A percentile compares a stretch with the other conserved stretches of the same genome.
Evolutionary conservation across 352 stramenopile species (phyloP).

Genomic region (Globisporangium middletonii): DNA sequence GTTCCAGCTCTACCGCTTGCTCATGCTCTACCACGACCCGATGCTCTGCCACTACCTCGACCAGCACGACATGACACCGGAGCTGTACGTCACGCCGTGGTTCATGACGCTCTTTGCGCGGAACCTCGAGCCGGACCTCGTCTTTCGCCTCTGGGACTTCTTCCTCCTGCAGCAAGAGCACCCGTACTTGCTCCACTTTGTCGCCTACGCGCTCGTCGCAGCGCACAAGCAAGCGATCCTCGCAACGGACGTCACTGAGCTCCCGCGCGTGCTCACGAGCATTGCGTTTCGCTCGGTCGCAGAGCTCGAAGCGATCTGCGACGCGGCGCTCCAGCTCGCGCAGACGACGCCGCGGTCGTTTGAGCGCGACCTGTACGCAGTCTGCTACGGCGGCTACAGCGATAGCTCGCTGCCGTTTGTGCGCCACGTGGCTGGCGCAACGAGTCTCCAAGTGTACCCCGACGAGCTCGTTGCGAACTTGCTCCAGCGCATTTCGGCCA

Average conservation of each 20-base stretch:
- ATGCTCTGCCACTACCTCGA: constrained; percentile 85
- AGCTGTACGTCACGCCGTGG: constrained; percentile 92
- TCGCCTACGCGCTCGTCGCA: constrained; percentile 78
- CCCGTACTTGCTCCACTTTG: constrained; percentile 86
- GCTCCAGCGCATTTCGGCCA: constrained; percentile 37
- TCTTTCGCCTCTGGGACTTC: constrained; percentile 89
- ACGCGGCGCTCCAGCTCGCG: constrained; percentile 41
- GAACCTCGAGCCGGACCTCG: constrained; percentile 57
- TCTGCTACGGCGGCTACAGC: constrained; percentile 75
- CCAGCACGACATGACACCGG: constrained; percentile 88
- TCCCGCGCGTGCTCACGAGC: constrained; percentile 76
- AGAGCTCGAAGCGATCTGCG: constrained; percentile 57
- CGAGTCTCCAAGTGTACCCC: constrained; percentile 80
- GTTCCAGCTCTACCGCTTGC: constrained; percentile 87
- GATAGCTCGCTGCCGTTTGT: constrained; percentile 64
- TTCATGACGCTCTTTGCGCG: constrained; percentile 93
- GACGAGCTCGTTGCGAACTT: constrained; percentile 80
- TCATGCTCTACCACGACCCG: constrained; percentile 91
- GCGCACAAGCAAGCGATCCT: constrained; percentile 57
- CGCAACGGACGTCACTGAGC: constrained; percentile 56
- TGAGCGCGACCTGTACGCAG: constrained; percentile 72
- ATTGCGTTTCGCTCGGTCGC: constrained; percentile 56
- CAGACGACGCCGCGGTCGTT: constrained; percentile 71
- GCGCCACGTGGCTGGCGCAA: constrained; percentile 55
- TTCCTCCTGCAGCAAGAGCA: constrained; percentile 84